Base-by-base conservation (phyloP, 2,329 filamentous ascomycete genomes). In the Fusarium scirpi region DNA sequence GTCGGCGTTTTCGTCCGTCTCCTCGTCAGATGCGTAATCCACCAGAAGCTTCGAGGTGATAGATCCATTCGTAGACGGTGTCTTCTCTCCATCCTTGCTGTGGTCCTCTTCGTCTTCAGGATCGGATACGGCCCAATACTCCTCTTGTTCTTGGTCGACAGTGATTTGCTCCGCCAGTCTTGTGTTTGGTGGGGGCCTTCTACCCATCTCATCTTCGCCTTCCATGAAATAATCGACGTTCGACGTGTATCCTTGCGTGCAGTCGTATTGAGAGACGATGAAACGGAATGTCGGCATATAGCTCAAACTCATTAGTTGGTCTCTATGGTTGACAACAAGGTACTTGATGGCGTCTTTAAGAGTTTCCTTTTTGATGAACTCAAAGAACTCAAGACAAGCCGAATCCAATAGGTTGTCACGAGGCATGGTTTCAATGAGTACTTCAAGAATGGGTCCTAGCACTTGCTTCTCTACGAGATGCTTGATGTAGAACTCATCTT, bases 361-460 rank as follows among this genome's bases (percentile, higher is more conserved):
- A 58, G 90, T 90, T 74, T 97, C 93, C 77, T 90, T 90, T 78
- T 91, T 94, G 75, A 98, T 92, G 76, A 91, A 94, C 76, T 97
- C 94, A 71, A 99, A 98, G 45, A 99, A 88, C 76, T 99, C 96
- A 12, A 98, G 85, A 74, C 94, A 97, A 11, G 94, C 95, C 1
- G 95, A 98, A 79, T 96, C 97, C 32, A 98, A 86, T 5, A 99
- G 85, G 73, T 98, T 98, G 79, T 99, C 95, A 44, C 94, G 89
- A 2, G 94, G 93, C 88, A 98, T 92, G 0, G 94, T 96, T 71
- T 92, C 89, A 58, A 92, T 87, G 34, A 98, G 87, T 40, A 98
- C 91, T 71, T 96, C 89, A 16, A 99, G 84, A 34, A 98, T 92
- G 1, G 94, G 92, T 43, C 92, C 92, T 63, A 98, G 90, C 0